A percentile compares a stretch with the other conserved stretches of the same genome.
These are phyloP conservation scores for Aspergillus egyptiacus DNA, from an alignment of 495 filamentous ascomycete genomes.

Conservation along the genomic window DNA sequence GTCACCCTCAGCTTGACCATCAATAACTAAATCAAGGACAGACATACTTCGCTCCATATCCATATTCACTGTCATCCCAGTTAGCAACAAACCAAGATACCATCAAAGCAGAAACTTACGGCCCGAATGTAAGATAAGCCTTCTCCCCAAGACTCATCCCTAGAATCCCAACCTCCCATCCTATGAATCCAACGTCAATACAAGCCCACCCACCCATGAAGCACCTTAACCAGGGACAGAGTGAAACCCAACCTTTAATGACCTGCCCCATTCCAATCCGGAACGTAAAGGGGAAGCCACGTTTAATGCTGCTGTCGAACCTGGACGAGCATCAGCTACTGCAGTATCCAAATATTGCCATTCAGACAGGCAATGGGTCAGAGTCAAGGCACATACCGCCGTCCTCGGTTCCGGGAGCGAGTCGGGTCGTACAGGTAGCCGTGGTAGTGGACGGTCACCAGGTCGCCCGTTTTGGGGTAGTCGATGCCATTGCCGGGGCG, in stretches of 20 bases:
- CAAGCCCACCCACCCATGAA: too few species aligned
- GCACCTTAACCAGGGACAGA: too few species aligned
- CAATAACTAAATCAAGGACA: neutral
- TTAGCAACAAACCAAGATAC: neutral
- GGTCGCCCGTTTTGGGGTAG: slow-evolving; percentile 52
- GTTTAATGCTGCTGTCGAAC: slow-evolving; percentile 23
- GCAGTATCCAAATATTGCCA: too few species aligned
- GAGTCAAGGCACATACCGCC: slow-evolving; percentile 33
- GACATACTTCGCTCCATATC: slow-evolving; percentile 21
- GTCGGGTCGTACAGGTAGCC: slow-evolving; percentile 62
- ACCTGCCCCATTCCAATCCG: slow-evolving; percentile 19
- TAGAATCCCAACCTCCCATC: slow-evolving; percentile 21
- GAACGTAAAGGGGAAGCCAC: slow-evolving; percentile 18
- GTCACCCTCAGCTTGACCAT: neutral
- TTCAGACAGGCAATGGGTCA: neutral
- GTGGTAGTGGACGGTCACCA: slow-evolving; percentile 68
- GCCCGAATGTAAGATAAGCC: slow-evolving; percentile 20
- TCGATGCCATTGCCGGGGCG: slow-evolving; percentile 41
- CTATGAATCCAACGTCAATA: slow-evolving; percentile 3
- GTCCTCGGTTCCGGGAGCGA: slow-evolving; percentile 35
- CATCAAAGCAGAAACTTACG: slow-evolving; percentile 9
- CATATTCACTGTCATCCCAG: slow-evolving; percentile 15
- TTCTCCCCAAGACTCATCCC: slow-evolving; percentile 24
- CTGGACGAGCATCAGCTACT: neutral
- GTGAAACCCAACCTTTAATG: slow-evolving; percentile 14